Percentiles rank a stretch among this genome's conserved stretches.
These are phyloP conservation scores for Talaromyces sp. DNA, from an alignment of 2,329 filamentous ascomycete genomes.

Conservation along the genomic window DNA sequence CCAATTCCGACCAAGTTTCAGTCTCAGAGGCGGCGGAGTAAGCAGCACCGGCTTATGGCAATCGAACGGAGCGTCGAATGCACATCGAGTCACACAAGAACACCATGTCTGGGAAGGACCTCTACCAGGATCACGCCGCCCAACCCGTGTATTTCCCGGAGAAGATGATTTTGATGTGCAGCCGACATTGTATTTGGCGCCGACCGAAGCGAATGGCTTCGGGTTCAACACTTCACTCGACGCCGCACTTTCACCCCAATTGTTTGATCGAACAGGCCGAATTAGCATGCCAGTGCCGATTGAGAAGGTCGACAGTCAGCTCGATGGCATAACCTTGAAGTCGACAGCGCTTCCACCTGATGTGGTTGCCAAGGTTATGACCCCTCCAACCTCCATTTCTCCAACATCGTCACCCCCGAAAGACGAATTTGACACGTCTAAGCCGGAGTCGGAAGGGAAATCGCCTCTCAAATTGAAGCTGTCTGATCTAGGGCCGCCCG, in stretches of 20 bases:
- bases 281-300: conserved; percentile 43
- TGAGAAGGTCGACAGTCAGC: conserved; percentile 44
- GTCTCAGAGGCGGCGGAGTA: conserved; percentile 1
- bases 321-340: conserved; percentile 48
- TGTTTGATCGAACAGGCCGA: conserved; percentile 30
- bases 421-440: conserved; percentile 22
- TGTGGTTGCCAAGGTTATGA: conserved; percentile 43
- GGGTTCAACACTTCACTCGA: conserved; percentile 36
- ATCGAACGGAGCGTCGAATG: neutral
- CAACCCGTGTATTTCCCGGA: conserved; percentile 42
- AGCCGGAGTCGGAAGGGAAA: conserved; percentile 19
- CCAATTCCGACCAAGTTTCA: conserved; percentile 5
- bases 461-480: conserved; percentile 34
- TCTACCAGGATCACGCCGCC: conserved; percentile 33
- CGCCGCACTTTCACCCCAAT: conserved; percentile 38
- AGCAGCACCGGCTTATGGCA: conserved; percentile 7
- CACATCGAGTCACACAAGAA: conserved; percentile 12
- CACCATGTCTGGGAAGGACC: conserved; percentile 45
- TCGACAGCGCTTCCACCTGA: conserved; percentile 43
- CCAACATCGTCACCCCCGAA: conserved; percentile 27
- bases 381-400: conserved; percentile 41
- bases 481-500: conserved; percentile 37
- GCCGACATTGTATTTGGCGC: conserved; percentile 25
- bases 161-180: conserved; percentile 27
- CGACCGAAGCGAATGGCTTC: conserved; percentile 30